phyloP scores from a whole-genome alignment of 2,329 filamentous ascomycete species.

The Clarireedia paspali region DNA sequence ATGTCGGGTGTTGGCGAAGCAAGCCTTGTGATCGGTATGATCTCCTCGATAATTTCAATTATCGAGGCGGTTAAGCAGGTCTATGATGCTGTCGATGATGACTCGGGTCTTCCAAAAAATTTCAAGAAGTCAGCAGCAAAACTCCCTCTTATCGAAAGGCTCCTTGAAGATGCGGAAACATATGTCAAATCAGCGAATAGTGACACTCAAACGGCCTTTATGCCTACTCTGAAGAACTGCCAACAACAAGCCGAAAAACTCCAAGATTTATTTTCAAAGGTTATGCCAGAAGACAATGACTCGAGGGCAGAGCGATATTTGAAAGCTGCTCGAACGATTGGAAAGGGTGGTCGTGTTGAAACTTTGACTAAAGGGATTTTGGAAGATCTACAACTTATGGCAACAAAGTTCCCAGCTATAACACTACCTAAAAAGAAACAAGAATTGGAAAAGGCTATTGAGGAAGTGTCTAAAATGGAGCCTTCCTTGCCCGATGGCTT shows the following conservation, averaged over 20 bases:
- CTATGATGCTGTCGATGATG: conserved; percentile 11
- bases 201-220: too few relatives aligned
- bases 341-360: too few relatives aligned
- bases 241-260: not conserved
- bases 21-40: conserved; percentile 13
- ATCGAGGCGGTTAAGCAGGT: conserved; percentile 11
- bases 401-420: too few relatives aligned
- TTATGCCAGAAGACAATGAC: conserved; percentile 10
- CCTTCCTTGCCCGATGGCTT: too few relatives aligned
- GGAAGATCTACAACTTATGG: too few relatives aligned
- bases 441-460: too few relatives aligned
- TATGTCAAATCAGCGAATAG: not conserved
- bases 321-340: conserved; percentile 9
- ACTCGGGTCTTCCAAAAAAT: conserved; percentile 9
- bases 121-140: conserved; percentile 11
- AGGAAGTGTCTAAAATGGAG: too few relatives aligned
- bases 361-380: too few relatives aligned
- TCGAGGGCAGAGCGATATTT: conserved; percentile 13
- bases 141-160: conserved; percentile 10
- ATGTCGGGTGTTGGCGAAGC: conserved; percentile 16
- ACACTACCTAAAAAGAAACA: too few relatives aligned
- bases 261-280: conserved; percentile 11
- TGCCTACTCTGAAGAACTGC: too few relatives aligned
- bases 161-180: conserved; percentile 5
- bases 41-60: conserved; percentile 18